These are phyloP conservation scores for Botrytis hyacinthi DNA, from an alignment of 2,329 filamentous ascomycete genomes.

Conservation along the genomic window DNA sequence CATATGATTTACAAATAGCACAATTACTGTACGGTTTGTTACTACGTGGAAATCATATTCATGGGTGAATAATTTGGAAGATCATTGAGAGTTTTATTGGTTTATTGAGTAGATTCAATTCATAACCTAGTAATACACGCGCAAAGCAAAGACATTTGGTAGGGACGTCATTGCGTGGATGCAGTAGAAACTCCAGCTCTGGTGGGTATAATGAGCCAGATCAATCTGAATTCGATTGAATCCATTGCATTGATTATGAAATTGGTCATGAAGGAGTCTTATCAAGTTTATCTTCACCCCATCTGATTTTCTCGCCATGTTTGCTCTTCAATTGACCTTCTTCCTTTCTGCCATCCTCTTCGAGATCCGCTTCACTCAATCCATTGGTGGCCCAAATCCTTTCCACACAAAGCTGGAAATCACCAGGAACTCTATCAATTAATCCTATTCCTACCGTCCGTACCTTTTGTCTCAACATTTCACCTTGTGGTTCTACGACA, in stretches of 20 bases:
- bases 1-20: background rate
- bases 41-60: background rate
- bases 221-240: background rate
- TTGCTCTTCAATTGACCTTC: conserved; percentile 44
- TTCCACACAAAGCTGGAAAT: conserved; percentile 83
- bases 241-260: background rate
- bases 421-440: conserved; percentile 84
- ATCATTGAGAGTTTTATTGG: background rate
- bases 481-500: conserved; percentile 88
- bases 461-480: conserved; percentile 83
- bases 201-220: background rate
- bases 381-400: conserved; percentile 86
- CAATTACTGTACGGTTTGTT: background rate
- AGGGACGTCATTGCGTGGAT: background rate
- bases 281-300: conserved; percentile 37
- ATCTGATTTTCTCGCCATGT: conserved; percentile 45
- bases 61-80: background rate
- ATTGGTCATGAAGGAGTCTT: background rate
- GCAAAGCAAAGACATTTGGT: background rate
- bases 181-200: background rate
- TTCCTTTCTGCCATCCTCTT: conserved; percentile 36
- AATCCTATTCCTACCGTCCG: conserved; percentile 81
- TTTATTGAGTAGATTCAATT: background rate
- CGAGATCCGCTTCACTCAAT: conserved; percentile 28
- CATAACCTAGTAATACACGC: background rate